These are phyloP conservation scores for Beauveria brongniartii DNA, from an alignment of 2,329 filamentous ascomycete genomes.

Conservation along the genomic window DNA sequence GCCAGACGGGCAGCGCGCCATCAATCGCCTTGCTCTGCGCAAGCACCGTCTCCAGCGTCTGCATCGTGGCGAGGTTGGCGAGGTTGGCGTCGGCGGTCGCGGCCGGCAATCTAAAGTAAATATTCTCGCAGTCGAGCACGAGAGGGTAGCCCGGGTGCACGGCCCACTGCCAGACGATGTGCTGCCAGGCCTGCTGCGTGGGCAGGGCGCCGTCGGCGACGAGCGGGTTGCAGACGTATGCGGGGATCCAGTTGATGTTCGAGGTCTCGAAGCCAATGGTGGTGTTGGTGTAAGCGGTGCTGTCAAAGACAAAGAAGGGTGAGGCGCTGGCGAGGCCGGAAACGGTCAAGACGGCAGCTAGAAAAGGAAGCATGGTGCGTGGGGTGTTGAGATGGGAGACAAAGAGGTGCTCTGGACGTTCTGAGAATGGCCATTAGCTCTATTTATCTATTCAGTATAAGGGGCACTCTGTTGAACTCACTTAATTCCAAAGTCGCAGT, in stretches of 20 bases:
- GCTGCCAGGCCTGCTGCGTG: neutral
- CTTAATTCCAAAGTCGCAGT: neutral
- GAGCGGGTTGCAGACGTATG: conserved; percentile 7
- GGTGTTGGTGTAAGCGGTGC: conserved; percentile 9
- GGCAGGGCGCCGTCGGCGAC: neutral
- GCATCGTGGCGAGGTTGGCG: conserved; percentile 2
- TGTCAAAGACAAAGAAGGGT: conserved; percentile 9
- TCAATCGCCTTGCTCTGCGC: conserved; percentile 3
- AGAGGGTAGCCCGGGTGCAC: conserved; percentile 6
- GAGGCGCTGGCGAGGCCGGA: neutral
- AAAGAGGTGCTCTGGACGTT: neutral
- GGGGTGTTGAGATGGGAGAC: neutral
- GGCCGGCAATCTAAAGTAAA: neutral
- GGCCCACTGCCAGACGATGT: conserved; percentile 8
- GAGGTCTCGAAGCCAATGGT: conserved; percentile 9
- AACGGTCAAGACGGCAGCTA: neutral
- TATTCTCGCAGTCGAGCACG: conserved; percentile 10
- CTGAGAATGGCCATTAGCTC: neutral
- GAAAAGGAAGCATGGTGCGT: neutral
- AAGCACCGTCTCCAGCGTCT: neutral
- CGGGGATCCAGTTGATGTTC: conserved; percentile 10
- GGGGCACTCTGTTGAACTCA: too few relatives aligned
- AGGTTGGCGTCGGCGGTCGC: conserved; percentile 7
- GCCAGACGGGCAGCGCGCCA: conserved; percentile 3
- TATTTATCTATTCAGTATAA: neutral